phyloP scores from a whole-genome alignment of 1,284 basidiomycete species.

The Volvariella volvacea region DNA sequence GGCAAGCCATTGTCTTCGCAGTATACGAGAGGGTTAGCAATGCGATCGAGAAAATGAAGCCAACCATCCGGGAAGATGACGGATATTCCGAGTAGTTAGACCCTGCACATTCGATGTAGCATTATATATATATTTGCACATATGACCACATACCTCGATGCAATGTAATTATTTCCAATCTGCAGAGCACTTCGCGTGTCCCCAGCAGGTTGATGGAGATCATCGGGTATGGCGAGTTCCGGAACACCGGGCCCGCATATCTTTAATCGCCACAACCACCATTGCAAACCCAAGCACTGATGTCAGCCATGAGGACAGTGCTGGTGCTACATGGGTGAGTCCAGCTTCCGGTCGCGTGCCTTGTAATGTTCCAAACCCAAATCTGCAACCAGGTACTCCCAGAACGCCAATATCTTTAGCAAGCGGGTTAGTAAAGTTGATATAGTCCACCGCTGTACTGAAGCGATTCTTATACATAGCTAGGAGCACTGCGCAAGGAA shows the following conservation, averaged over 20 bases:
- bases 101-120: neutral
- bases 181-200: too few species aligned
- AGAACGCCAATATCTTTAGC: conserved; percentile 74
- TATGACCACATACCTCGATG: neutral
- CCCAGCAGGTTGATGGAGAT: too few species aligned
- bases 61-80: conserved; percentile 46
- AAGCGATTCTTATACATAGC: conserved; percentile 27
- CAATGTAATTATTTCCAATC: too few species aligned
- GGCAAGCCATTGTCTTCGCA: conserved; percentile 86
- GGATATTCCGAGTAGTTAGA: conserved; percentile 54
- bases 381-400: conserved; percentile 63
- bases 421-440: conserved; percentile 56
- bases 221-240: too few species aligned
- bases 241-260: neutral
- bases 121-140: neutral
- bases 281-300: neutral
- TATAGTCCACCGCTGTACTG: conserved; percentile 9
- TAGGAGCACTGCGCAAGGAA: conserved; percentile 71
- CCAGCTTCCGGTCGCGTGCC: conserved; percentile 5
- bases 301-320: conserved; percentile 29
- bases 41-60: conserved; percentile 65
- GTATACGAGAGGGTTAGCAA: conserved; percentile 84
- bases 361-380: conserved; percentile 4
- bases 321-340: conserved; percentile 57
- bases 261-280: neutral